Base-by-base conservation (phyloP, 495 filamentous ascomycete genomes). In the Podospora sp. region DNA sequence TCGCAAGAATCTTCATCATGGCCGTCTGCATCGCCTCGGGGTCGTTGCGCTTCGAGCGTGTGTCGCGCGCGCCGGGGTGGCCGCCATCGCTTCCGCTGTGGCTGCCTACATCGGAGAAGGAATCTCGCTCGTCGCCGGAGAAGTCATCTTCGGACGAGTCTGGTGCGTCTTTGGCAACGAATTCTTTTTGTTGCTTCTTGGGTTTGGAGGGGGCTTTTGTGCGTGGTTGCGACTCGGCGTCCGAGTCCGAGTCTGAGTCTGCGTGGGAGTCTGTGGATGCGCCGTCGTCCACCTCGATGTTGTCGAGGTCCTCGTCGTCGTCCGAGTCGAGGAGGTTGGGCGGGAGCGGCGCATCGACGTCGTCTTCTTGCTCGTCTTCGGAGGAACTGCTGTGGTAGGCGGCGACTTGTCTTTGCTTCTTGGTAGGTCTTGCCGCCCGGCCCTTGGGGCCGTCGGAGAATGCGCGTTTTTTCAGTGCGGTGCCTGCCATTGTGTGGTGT, bases 11-110 rank as follows among this genome's bases (percentile, higher is more conserved):
- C 73, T 93, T 93, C 70, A 89, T 88, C 73, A 99, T 95, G 49
- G 93, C 94, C 24, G 88, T 93, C 8, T 93, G 91, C 80, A 99
- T 97, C 56, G 91, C 92, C 63, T 84, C 80, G 14, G 95, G 93
- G 78, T 99, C 94, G 76, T 97, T 94, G 68, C 93, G 91, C 76
- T 97, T 95, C 6, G 81, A 82, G 77, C 81, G 84, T 22, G 81
- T 65, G 64, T 78, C 36, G n/a, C 57, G 57, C 69, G 60, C 59
- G 71, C 69, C 29, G 11, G 50, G 68, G 50, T 55, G 68, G 72
- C 18, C 73, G 6, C 73, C 78, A 49, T 78, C 76, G 20, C 73
- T 70, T 26, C 76, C 76, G 14, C 77, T 79, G 57, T 81, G 76
- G 26, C 77, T 73, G 26, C 76, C 78, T 21, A 74, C 65, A 50